Evolutionary conservation across 345 rosid species (phyloP), one percentile per base, ranked within the genome.

Genomic region (Gynandropsis gynandra): DNA sequence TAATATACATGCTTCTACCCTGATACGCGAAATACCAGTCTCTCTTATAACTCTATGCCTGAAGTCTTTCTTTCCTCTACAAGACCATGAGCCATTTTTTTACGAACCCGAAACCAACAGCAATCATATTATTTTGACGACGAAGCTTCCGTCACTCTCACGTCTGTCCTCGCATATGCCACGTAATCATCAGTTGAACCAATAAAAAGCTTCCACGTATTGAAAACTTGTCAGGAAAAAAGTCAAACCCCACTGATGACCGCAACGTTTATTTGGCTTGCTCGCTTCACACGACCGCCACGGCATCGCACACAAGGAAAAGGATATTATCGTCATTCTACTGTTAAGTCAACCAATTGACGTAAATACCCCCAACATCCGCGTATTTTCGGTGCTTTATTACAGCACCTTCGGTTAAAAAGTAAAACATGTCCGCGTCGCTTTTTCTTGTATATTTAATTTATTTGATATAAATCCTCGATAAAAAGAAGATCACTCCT

Each of bases 341-440:
- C 4, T 41, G 5, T 7, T n/a, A 1, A 8, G 1, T 2, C 7
- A 17, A 41, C 5, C 7, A n/a, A 17, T 7, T 17, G 45, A 20
- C 16, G 13, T 8, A 12, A 40, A 8, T 16, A 13, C 43, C 12
- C 8, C 14, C 14, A 3, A 3, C 40, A n/a, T n/a, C n/a, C n/a
- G n/a, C n/a, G n/a, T n/a, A n/a, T n/a, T n/a, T 9, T 9, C 40
- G 40, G 40, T 36, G 40, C 40, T n/a, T 36, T 14, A 16, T 24
- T 14, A 10, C 21, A 7, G n/a, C 3, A 16, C 17, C 10, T 38
- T 49, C 42, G 12, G 13, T 47, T 47, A 41, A 67, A 51, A 2
- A 59, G 66, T 38, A 39, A 64, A 65, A 65, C 47, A 44, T 68
- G 76, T 76, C 76, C 63, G 76, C 62, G 73, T 58, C 54, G 40